Evolutionary conservation across 2,329 filamentous ascomycete genomes (phyloP).

Genomic region (Knufia petricola): DNA sequence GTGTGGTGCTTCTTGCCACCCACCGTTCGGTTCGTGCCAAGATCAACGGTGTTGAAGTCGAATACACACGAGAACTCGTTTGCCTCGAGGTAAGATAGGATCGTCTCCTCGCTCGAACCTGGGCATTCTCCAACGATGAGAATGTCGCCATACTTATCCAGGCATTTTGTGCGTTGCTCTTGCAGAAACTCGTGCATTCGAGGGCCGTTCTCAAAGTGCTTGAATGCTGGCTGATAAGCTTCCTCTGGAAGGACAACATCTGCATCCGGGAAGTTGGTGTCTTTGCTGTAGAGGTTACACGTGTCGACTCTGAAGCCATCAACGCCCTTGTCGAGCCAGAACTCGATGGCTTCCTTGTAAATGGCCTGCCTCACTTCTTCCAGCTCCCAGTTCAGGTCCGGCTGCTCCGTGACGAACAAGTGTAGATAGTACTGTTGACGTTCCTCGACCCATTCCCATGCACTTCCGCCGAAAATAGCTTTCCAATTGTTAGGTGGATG

Average conservation of each 20-base stretch:
- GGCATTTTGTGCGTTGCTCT: constrained; percentile 43
- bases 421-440: constrained; percentile 57
- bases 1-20: constrained; percentile 20
- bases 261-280: constrained; percentile 26
- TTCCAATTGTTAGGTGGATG: constrained; percentile 52
- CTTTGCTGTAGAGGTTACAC: constrained; percentile 22
- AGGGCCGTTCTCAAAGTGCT: constrained; percentile 46
- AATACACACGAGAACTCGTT: constrained; percentile 63
- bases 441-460: constrained; percentile 22
- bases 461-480: constrained; percentile 31
- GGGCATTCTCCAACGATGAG: constrained; percentile 54
- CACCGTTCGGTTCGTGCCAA: constrained; percentile 13
- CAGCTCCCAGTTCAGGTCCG: constrained; percentile 72
- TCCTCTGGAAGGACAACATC: constrained; percentile 32
- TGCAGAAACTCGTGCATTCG: constrained; percentile 49
- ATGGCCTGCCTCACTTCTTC: constrained; percentile 53
- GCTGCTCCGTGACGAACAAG: constrained; percentile 61
- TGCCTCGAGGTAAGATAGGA: constrained; percentile 41
- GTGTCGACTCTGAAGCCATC: constrained; percentile 58
- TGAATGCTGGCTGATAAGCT: constrained; percentile 41
- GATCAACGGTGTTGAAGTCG: constrained; percentile 51
- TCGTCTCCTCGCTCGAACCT: constrained; percentile 39
- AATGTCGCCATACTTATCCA: constrained; percentile 49
- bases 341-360: constrained; percentile 58
- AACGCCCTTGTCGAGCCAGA: constrained; percentile 64